Evolutionary conservation across 768 basidiomycete genomes (phyloP).

Genomic region (Agaricus sinodeliciosus): DNA sequence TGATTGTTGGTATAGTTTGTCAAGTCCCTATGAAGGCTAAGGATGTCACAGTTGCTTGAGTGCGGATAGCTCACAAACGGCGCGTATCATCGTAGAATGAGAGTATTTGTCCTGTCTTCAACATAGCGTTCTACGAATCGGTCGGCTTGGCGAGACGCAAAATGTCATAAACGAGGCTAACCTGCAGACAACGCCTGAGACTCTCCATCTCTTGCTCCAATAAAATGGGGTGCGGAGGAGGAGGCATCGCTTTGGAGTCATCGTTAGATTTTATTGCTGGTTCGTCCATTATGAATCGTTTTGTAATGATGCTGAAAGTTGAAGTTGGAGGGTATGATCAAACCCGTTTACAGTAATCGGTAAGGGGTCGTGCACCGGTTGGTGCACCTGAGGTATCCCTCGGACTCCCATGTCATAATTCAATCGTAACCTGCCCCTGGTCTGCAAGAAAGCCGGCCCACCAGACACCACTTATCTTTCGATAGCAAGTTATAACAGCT

Average conservation of each 20-base stretch:
- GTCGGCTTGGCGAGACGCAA: neutral
- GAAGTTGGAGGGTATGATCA: neutral
- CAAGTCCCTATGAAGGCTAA: conserved; percentile 38
- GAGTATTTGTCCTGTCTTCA: conserved; percentile 69
- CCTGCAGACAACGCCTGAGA: conserved; percentile 53
- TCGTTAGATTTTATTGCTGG: conserved; percentile 18
- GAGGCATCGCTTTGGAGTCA: conserved; percentile 39
- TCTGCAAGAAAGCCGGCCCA: neutral
- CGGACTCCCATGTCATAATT: conserved; percentile 2
- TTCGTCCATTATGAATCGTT: neutral
- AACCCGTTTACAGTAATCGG: neutral
- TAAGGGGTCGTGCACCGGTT: neutral
- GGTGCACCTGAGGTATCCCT: neutral
- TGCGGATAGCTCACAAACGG: conserved; percentile 44
- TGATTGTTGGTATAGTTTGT: conserved; percentile 47
- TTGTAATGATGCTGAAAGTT: neutral
- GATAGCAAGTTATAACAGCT: too few species aligned
- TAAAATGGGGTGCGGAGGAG: conserved; percentile 35
- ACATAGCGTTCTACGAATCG: conserved; percentile 44
- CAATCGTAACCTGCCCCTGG: neutral
- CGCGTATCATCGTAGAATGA: conserved; percentile 59
- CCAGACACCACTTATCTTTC: neutral
- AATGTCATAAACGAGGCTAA: conserved; percentile 12
- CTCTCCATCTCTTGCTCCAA: conserved; percentile 64
- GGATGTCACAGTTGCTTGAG: neutral